Evolutionary conservation across 768 basidiomycete species (phyloP).

Genomic region (Lactarius trivialis): DNA sequence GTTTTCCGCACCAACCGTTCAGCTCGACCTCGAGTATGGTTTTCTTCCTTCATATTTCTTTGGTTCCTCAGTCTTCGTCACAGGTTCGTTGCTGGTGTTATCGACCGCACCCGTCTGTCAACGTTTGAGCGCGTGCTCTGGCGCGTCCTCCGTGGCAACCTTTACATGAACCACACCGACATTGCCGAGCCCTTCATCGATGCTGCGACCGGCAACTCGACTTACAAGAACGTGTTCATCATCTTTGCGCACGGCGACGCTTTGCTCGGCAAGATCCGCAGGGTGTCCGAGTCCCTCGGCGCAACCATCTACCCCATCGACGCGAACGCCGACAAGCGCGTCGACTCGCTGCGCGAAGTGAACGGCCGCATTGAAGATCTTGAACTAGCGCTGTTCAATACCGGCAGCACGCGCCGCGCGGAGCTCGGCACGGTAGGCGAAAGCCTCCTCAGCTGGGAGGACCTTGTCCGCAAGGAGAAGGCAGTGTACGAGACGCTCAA

Average conservation of each 20-base stretch:
- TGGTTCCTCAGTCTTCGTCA: conserved; percentile 1
- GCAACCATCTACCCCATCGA: conserved; percentile 96
- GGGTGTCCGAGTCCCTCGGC: conserved; percentile 98
- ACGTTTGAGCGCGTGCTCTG: conserved; percentile 97
- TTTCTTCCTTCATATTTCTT: not conserved
- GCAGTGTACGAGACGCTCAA: conserved; percentile 94
- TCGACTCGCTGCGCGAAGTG: conserved; percentile 85
- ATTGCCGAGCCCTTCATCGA: conserved; percentile 91
- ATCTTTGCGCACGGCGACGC: conserved; percentile 97
- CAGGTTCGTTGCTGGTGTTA: conserved; percentile 94
- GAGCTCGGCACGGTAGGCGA: conserved; percentile 85
- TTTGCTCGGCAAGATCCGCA: conserved; percentile 92
- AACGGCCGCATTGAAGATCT: conserved; percentile 85
- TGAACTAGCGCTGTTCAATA: conserved; percentile 84
- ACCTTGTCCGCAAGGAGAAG: conserved; percentile 93
- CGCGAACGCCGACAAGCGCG: conserved; percentile 86
- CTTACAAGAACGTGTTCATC: conserved; percentile 98
- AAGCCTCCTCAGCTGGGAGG: conserved; percentile 81
- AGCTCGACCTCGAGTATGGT: conserved; percentile 85
- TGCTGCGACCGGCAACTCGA: conserved; percentile 72
- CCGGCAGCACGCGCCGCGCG: conserved; percentile 69
- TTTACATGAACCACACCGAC: conserved; percentile 98
- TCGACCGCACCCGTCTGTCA: conserved; percentile 84
- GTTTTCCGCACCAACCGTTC: conserved; percentile 39
- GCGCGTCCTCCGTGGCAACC: conserved; percentile 94